These are phyloP conservation scores for Fraxinus platypoda DNA, from an alignment of 305 asterid species.

Conservation along the genomic window DNA sequence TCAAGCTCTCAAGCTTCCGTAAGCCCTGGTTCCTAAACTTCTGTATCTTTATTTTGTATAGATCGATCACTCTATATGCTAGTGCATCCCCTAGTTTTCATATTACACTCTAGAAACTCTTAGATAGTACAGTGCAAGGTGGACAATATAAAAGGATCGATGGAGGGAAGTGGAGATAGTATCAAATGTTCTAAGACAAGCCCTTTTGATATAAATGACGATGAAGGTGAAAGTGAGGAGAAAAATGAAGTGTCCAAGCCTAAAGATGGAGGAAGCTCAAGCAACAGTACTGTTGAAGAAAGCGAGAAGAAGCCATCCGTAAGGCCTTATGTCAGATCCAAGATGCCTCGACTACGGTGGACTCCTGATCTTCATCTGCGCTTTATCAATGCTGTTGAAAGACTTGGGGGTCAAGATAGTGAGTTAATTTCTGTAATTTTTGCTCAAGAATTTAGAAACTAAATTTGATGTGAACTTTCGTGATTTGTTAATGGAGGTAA, in stretches of 20 bases:
- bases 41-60: conserved; percentile 11
- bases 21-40: conserved; percentile 29
- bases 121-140: neutral
- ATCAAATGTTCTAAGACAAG: conserved; percentile 35
- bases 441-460: neutral
- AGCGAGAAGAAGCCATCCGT: conserved; percentile 54
- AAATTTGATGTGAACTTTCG: neutral
- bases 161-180: conserved; percentile 45
- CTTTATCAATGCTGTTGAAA: conserved; percentile 61
- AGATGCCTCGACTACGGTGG: conserved; percentile 81
- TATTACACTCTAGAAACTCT: neutral
- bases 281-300: conserved; percentile 69
- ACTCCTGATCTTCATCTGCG: conserved; percentile 76
- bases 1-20: conserved; percentile 11
- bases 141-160: neutral
- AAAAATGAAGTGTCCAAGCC: conserved; percentile 20
- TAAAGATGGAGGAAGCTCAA: conserved; percentile 72
- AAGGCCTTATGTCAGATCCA: conserved; percentile 73
- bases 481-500: neutral
- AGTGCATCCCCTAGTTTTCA: neutral
- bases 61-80: neutral
- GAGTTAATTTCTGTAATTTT: conserved; percentile 22
- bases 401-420: conserved; percentile 83
- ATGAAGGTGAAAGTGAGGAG: conserved; percentile 24
- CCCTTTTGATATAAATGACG: conserved; percentile 27